These are phyloP conservation scores for Irineochytrium annulatum DNA, from an alignment of 192 early-diverging fungal species.

Conservation along the genomic window DNA sequence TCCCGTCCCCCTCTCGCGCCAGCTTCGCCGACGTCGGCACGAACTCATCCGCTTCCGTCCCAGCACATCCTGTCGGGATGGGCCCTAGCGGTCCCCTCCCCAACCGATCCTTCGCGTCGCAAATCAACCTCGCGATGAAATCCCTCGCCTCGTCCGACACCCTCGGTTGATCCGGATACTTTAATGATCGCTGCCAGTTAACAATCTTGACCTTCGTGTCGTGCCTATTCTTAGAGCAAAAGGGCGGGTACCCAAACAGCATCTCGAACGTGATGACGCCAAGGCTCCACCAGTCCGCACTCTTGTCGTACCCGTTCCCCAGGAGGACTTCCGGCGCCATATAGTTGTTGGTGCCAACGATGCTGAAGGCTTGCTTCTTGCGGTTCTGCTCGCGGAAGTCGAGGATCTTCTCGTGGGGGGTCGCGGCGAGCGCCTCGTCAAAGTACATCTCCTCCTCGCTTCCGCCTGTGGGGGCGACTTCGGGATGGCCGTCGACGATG, in stretches of 20 bases:
- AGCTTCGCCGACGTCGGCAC: neutral
- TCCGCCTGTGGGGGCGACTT: neutral
- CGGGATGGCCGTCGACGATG: neutral
- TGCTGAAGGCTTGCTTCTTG: constrained; percentile 63
- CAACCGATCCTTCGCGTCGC: constrained; percentile 54
- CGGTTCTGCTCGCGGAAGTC: constrained; percentile 26
- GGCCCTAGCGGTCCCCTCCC: constrained; percentile 24
- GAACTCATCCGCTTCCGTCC: too few relatives aligned
- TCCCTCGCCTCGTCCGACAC: constrained; percentile 56
- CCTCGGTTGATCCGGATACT: constrained; percentile 51
- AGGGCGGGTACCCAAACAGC: constrained; percentile 64
- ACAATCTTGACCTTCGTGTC: constrained; percentile 66
- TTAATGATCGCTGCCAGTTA: constrained; percentile 57
- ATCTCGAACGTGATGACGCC: constrained; percentile 77
- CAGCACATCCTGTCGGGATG: too few relatives aligned
- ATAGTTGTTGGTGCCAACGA: constrained; percentile 60
- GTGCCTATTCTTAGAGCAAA: constrained; percentile 32
- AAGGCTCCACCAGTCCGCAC: constrained; percentile 73
- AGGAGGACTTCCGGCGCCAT: constrained; percentile 50
- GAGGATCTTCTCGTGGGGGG: neutral
- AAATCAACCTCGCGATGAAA: constrained; percentile 54
- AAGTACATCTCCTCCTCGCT: neutral
- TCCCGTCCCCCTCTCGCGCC: constrained; percentile 27
- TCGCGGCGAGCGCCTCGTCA: neutral
- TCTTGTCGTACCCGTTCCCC: constrained; percentile 51